These are phyloP conservation scores for Backusella liffmaniae DNA, from an alignment of 192 early-diverging fungal species.

Conservation along the genomic window DNA sequence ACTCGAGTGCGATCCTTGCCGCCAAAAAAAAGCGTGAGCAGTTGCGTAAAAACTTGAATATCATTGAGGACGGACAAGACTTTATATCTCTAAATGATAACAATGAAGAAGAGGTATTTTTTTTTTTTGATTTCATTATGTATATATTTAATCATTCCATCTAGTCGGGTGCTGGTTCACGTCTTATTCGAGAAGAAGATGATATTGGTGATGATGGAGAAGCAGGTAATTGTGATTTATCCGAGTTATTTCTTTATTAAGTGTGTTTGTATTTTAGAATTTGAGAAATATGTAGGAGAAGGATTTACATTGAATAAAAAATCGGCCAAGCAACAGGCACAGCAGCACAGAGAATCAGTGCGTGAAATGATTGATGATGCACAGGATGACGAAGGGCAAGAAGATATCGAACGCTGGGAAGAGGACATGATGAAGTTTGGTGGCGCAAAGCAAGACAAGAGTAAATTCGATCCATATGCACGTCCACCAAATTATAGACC, in stretches of 20 bases:
- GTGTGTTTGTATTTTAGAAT: conserved; percentile 26
- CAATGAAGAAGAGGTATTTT: neutral
- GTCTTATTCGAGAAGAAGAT: conserved; percentile 58
- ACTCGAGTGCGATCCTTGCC: conserved; percentile 47
- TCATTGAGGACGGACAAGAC: conserved; percentile 27
- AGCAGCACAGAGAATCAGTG: conserved; percentile 33
- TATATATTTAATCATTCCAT: neutral
- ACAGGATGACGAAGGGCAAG: conserved; percentile 46
- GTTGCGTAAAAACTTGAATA: conserved; percentile 38
- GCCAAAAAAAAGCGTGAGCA: conserved; percentile 57
- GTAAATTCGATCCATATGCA: conserved; percentile 28
- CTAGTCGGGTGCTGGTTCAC: conserved; percentile 16
- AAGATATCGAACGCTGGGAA: conserved; percentile 57
- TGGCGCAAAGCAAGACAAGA: conserved; percentile 25
- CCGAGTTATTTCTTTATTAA: neutral
- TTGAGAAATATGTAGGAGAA: conserved; percentile 51
- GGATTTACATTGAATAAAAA: conserved; percentile 45
- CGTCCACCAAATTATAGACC: conserved; percentile 15
- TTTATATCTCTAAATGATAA: conserved; percentile 33
- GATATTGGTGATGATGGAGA: conserved; percentile 57
- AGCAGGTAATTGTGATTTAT: conserved; percentile 18
- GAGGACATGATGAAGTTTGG: conserved; percentile 54
- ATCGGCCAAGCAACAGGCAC: conserved; percentile 41
- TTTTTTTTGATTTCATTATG: no score
- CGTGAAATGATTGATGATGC: conserved; percentile 55